Evolutionary conservation across 73 alveolate species (phyloP).

Genomic region (Symbiodinium pilosum): DNA sequence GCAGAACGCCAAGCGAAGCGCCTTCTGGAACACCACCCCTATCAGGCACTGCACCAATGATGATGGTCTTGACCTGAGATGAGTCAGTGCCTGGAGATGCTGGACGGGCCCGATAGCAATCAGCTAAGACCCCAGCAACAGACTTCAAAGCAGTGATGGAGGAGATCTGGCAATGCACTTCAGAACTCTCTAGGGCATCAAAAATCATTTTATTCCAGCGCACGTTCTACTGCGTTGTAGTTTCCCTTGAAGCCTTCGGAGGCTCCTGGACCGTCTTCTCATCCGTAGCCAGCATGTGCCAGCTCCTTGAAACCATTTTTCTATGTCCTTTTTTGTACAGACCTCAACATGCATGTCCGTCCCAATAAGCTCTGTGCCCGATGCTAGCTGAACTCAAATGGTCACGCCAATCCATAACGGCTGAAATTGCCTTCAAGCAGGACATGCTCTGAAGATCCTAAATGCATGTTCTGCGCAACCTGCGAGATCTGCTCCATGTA

Average conservation of each 20-base stretch:
- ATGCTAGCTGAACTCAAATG: conserved; percentile 57
- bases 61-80: conserved; percentile 77
- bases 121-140: conserved; percentile 72
- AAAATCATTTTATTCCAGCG: neutral
- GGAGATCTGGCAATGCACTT: conserved; percentile 40
- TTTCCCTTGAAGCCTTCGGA: conserved; percentile 28
- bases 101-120: no score
- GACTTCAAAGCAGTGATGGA: conserved; percentile 93
- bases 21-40: conserved; percentile 95
- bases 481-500: conserved; percentile 94
- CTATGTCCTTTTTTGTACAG: neutral
- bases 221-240: neutral
- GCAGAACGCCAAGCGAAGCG: neutral
- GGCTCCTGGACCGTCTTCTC: conserved; percentile 72
- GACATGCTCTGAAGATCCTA: neutral
- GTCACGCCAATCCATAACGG: conserved; percentile 94
- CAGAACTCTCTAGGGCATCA: neutral
- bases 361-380: conserved; percentile 15
- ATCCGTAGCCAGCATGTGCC: conserved; percentile 93
- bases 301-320: conserved; percentile 20
- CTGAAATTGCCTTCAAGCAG: conserved; percentile 48
- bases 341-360: no score
- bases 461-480: conserved; percentile 1
- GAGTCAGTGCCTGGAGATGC: no score
- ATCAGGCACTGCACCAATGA: conserved; percentile 91